Conservation (phyloP, 1,284 basidiomycete genomes). For the Trichosporon sp. region DNA sequence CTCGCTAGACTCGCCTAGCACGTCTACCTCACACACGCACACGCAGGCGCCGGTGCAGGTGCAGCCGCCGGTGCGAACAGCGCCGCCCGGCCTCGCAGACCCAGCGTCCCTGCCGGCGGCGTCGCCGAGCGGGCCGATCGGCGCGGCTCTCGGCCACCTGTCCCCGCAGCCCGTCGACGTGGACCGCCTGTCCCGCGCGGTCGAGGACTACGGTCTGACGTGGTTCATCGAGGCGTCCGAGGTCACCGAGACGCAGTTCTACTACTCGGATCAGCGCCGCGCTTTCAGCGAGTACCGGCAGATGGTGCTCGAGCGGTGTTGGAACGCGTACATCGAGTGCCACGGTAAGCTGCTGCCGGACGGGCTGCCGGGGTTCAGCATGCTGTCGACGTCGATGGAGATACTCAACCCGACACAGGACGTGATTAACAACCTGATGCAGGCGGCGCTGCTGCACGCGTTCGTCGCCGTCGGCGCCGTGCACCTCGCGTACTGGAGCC, state of each 20-base stretch:
- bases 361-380: background rate
- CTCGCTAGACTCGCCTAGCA: background rate
- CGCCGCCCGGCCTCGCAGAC: background rate
- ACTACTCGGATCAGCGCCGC: slow-evolving; percentile 11
- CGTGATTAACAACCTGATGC: slow-evolving; percentile 3
- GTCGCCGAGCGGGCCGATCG: background rate
- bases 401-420: background rate
- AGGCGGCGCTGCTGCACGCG: slow-evolving; percentile 12
- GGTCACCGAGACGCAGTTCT: slow-evolving; percentile 11
- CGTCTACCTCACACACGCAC: background rate
- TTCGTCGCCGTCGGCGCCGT: slow-evolving; percentile 13
- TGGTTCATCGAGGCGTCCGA: slow-evolving; percentile 20
- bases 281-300: slow-evolving; percentile 14
- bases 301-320: slow-evolving; percentile 12
- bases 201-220: slow-evolving; percentile 13
- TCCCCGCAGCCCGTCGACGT: background rate
- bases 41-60: background rate
- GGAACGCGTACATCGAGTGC: slow-evolving; percentile 15
- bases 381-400: slow-evolving; percentile 2
- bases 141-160: background rate
- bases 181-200: background rate
- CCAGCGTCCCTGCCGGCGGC: background rate
- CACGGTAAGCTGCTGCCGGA: slow-evolving; percentile 12
- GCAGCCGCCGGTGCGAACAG: background rate
- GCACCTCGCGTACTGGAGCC: slow-evolving; percentile 15